A percentile compares a stretch with the other conserved stretches of the same genome.
Conservation (phyloP, 257 asterid genomes). For the Petrea volubilis region DNA sequence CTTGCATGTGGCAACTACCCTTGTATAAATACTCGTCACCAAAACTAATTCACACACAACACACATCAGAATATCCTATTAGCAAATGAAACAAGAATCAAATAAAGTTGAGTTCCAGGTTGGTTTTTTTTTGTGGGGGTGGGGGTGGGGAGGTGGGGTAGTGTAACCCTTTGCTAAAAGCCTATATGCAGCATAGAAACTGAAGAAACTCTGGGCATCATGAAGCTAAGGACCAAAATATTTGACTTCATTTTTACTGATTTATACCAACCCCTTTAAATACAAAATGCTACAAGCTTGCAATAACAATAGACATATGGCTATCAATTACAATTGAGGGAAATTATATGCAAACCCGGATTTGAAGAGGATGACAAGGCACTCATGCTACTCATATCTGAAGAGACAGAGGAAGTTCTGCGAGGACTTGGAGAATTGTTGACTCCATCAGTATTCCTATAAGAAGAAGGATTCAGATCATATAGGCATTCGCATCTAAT, state of each 20-base stretch:
- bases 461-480: slow-evolving; percentile 17
- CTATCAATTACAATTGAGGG: slow-evolving; percentile 13
- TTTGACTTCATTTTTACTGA: no score
- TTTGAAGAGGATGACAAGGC: slow-evolving; percentile 51
- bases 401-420: slow-evolving; percentile 75
- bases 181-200: no score
- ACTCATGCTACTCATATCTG: slow-evolving; percentile 85
- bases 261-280: no score
- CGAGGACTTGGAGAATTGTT: slow-evolving; percentile 55
- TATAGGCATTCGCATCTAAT: slow-evolving; percentile 15
- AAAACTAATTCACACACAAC: neutral
- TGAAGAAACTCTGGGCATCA: no score
- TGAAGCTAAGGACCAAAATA: no score
- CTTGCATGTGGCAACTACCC: neutral
- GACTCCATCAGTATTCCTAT: slow-evolving; percentile 59
- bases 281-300: slow-evolving; percentile 12
- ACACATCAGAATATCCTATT: no score
- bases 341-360: slow-evolving; percentile 51
- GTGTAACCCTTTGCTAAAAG: no score
- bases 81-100: no score
- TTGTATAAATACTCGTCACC: neutral
- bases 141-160: no score
- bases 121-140: no score
- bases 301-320: neutral
- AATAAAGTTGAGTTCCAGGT: no score